Evolutionary conservation across 2,329 filamentous ascomycete species (phyloP).

Genomic region (Scedosporium apiospermum): DNA sequence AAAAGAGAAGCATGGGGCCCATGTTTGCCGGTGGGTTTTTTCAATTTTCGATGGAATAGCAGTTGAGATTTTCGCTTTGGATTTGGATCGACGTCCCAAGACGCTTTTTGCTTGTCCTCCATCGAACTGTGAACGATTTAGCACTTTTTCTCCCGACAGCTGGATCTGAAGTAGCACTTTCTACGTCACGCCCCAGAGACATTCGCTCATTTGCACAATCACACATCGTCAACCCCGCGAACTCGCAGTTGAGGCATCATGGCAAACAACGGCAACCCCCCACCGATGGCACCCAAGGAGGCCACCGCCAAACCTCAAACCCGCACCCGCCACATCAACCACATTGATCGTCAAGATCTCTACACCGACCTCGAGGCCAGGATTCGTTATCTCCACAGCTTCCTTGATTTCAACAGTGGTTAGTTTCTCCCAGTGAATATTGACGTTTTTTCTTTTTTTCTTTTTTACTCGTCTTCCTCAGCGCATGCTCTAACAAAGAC

Average conservation of each 20-base stretch:
- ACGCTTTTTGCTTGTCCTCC: no score
- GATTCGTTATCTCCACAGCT: slow-evolving; percentile 64
- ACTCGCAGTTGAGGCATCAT: not conserved
- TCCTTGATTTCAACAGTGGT: slow-evolving; percentile 67
- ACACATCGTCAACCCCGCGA: not conserved
- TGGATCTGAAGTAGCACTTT: not conserved
- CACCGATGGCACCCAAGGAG: not conserved
- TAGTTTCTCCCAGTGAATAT: no score
- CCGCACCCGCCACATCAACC: slow-evolving; percentile 29
- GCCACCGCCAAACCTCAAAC: not conserved
- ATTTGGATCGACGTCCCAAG: not conserved
- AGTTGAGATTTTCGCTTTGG: not conserved
- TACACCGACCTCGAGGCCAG: slow-evolving; percentile 62
- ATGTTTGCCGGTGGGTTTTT: not conserved
- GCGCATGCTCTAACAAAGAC: not conserved
- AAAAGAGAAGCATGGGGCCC: not conserved
- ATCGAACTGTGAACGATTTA: no score
- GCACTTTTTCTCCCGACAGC: no score
- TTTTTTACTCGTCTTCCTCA: no score
- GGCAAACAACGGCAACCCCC: not conserved
- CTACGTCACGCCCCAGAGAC: not conserved
- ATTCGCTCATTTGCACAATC: not conserved
- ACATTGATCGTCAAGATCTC: slow-evolving; percentile 60
- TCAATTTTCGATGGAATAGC: not conserved
- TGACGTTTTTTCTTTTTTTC: no score